A percentile compares a stretch with the other conserved stretches of the same genome.
Evolutionary conservation across 495 filamentous ascomycete genomes (phyloP).

Genomic region (Symbiotaphrina buchneri): DNA sequence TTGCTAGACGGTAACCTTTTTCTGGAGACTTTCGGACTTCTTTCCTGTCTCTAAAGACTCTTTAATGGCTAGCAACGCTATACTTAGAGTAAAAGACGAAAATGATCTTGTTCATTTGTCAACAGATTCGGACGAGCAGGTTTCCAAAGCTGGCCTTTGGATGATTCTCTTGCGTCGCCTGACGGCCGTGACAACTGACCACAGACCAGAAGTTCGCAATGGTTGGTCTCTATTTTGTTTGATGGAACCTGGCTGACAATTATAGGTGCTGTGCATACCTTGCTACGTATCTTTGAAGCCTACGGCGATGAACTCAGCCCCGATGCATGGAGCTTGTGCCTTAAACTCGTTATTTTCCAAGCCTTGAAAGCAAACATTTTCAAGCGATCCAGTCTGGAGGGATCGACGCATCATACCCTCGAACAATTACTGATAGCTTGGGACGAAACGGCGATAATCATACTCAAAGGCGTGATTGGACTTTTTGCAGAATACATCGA

Average conservation of each 20-base stretch:
- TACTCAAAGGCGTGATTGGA: slow-evolving; percentile 43
- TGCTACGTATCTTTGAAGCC: slow-evolving; percentile 79
- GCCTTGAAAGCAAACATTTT: slow-evolving; percentile 32
- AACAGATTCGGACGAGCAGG: slow-evolving; percentile 14
- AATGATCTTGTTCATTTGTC: slow-evolving; percentile 15
- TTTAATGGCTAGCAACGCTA: no score
- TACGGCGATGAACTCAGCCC: slow-evolving; percentile 62
- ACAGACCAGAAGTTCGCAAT: slow-evolving; percentile 69
- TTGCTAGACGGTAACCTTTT: slow-evolving; percentile 61
- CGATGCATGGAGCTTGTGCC: slow-evolving; percentile 63
- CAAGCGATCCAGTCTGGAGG: no score
- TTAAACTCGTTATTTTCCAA: slow-evolving; percentile 55
- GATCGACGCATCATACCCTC: no score
- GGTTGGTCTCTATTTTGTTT: slow-evolving; percentile 22
- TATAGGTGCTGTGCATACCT: slow-evolving; percentile 55
- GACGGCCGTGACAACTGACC: slow-evolving; percentile 52
- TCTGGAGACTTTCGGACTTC: slow-evolving; percentile 86
- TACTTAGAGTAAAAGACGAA: no score
- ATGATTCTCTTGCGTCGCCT: slow-evolving; percentile 62
- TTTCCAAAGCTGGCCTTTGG: slow-evolving; percentile 48
- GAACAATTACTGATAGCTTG: no score
- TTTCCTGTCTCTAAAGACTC: slow-evolving; percentile 27
- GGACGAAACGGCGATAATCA: slow-evolving; percentile 56
- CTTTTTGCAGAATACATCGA: slow-evolving; percentile 48
- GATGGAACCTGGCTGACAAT: background rate